Conservation (phyloP, 1,284 basidiomycete genomes). For the Cyathus olla region DNA sequence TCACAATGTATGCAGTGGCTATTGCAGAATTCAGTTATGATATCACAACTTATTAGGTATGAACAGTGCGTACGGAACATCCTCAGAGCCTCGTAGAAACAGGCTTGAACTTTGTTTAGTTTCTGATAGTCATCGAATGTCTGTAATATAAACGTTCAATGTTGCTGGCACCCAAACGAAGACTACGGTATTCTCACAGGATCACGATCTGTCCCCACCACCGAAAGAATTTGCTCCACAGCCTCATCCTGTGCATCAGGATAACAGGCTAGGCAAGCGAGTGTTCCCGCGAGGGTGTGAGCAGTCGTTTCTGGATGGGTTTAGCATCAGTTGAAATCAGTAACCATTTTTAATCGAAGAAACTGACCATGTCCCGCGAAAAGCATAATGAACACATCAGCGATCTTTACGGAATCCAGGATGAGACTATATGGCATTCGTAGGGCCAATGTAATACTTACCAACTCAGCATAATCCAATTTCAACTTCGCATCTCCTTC, state of each 20-base stretch:
- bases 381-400: slow-evolving; percentile 63
- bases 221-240: slow-evolving; percentile 54
- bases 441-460: too few relatives aligned
- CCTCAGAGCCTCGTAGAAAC: slow-evolving; percentile 57
- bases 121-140: slow-evolving; percentile 54
- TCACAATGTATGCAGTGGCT: slow-evolving; percentile 41
- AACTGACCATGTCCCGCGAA: slow-evolving; percentile 66
- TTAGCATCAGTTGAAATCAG: too few relatives aligned
- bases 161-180: neutral
- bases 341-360: slow-evolving; percentile 36
- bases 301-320: slow-evolving; percentile 60
- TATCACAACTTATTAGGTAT: too few relatives aligned
- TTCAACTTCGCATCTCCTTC: slow-evolving; percentile 52
- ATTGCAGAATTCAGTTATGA: too few relatives aligned
- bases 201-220: slow-evolving; percentile 51
- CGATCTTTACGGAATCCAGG: slow-evolving; percentile 56
- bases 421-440: too few relatives aligned
- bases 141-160: slow-evolving; percentile 29
- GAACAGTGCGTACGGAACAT: slow-evolving; percentile 52
- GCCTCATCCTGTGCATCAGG: slow-evolving; percentile 59
- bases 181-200: slow-evolving; percentile 46
- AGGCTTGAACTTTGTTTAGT: slow-evolving; percentile 56
- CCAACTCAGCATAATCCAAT: slow-evolving; percentile 61
- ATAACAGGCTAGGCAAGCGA: slow-evolving; percentile 57
- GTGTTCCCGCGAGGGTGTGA: slow-evolving; percentile 56